These are phyloP conservation scores for Hypoxylon sp. DNA, from an alignment of 2,329 filamentous ascomycete species.

Conservation along the genomic window DNA sequence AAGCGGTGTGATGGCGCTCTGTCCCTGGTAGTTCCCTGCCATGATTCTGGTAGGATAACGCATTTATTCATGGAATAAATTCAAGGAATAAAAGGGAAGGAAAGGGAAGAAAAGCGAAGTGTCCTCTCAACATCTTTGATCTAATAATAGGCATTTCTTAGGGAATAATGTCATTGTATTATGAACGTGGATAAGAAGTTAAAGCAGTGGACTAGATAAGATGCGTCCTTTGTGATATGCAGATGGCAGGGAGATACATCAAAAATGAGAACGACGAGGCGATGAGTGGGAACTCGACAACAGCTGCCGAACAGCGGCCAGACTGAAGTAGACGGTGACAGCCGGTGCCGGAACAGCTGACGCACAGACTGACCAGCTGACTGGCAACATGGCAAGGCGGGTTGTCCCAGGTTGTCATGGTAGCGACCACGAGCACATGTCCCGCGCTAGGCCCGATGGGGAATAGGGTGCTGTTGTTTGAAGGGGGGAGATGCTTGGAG, in stretches of 20 bases:
- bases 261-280: neutral
- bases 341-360: too few species aligned
- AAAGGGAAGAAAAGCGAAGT: neutral
- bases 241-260: neutral
- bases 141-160: conserved; percentile 8
- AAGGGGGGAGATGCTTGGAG: conserved; percentile 38
- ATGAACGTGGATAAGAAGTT: neutral
- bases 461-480: conserved; percentile 33
- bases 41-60: neutral
- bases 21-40: neutral
- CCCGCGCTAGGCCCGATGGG: conserved; percentile 28
- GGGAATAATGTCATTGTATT: conserved; percentile 4
- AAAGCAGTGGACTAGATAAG: neutral
- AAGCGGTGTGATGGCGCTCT: neutral
- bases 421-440: conserved; percentile 41
- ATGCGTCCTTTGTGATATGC: neutral
- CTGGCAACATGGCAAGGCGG: neutral
- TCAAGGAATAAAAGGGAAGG: too few species aligned
- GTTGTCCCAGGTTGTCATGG: conserved; percentile 44
- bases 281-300: neutral
- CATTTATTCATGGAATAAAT: neutral
- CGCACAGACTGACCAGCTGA: too few species aligned
- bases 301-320: neutral
- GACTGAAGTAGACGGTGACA: too few species aligned
- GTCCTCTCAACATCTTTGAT: neutral